Evolutionary conservation across 1,284 basidiomycete species (phyloP).

Genomic region (Caloboletus inedulis): DNA sequence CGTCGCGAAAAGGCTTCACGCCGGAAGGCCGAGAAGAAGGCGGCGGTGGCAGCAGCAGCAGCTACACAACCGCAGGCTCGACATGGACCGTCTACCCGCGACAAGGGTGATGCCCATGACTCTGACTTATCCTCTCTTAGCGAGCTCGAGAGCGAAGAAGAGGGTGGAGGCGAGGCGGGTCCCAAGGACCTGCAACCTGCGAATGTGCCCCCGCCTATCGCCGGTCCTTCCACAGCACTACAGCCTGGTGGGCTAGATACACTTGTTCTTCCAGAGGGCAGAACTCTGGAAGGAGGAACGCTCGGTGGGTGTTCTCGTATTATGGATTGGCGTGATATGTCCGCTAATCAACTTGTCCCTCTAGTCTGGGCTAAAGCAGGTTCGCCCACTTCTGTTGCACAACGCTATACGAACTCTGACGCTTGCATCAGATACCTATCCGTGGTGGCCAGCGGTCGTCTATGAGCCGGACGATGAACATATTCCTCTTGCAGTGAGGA

Average conservation of each 20-base stretch:
- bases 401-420: conserved; percentile 7
- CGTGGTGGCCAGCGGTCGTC: conserved; percentile 67
- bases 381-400: conserved; percentile 7
- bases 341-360: not conserved
- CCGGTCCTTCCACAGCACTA: conserved; percentile 3
- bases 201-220: not conserved
- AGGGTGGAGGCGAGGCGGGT: conserved; percentile 8
- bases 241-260: conserved; percentile 23
- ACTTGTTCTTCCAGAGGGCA: conserved; percentile 30
- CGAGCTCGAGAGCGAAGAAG: conserved; percentile 30
- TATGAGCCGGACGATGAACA: conserved; percentile 48
- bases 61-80: conserved; percentile 13
- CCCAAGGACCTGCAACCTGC: conserved; percentile 2
- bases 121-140: conserved; percentile 32
- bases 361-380: conserved; percentile 67
- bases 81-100: not conserved
- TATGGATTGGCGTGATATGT: conserved; percentile 9
- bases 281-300: conserved; percentile 46
- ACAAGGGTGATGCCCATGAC: conserved; percentile 16
- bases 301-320: conserved; percentile 42
- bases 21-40: conserved; percentile 42
- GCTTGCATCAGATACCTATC: conserved; percentile 46
- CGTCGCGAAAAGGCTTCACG: conserved; percentile 54
- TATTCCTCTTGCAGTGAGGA: conserved; percentile 51
- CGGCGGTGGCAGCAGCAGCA: conserved; percentile 25